phyloP scores from a whole-genome alignment of 2,329 filamentous ascomycete genomes.

The Pestalotiopsis sp. region DNA sequence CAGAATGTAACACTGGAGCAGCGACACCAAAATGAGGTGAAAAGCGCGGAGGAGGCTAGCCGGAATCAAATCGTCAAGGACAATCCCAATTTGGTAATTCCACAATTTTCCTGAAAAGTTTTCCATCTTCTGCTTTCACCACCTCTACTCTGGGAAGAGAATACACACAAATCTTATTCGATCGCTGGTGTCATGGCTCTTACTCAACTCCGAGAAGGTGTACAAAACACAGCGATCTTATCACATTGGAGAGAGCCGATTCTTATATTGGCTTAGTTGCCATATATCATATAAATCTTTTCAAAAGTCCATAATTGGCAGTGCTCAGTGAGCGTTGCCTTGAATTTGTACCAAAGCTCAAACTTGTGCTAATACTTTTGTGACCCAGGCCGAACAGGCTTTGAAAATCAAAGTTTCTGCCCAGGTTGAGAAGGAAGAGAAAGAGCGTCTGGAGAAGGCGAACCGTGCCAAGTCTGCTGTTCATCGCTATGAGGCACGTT shows the following conservation, averaged over 20 bases:
- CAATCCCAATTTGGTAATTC: constrained; percentile 59
- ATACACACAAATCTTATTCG: background rate
- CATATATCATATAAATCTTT: no score
- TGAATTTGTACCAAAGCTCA: background rate
- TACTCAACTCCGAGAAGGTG: background rate
- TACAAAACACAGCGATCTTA: no score
- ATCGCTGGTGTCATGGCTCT: background rate
- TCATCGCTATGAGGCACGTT: no score
- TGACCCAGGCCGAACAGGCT: constrained; percentile 45
- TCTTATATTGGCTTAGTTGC: background rate
- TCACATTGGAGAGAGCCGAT: background rate
- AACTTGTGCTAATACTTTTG: background rate
- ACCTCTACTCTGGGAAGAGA: background rate
- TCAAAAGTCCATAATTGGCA: background rate
- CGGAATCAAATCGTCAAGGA: constrained; percentile 57
- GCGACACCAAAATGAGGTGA: constrained; percentile 66
- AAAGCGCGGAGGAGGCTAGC: constrained; percentile 61
- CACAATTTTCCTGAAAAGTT: constrained; percentile 7
- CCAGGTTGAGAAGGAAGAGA: constrained; percentile 47
- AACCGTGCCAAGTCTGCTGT: no score
- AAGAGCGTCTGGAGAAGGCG: constrained; percentile 14
- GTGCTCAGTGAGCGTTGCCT: background rate
- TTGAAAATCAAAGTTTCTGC: constrained; percentile 64
- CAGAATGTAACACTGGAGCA: constrained; percentile 43
- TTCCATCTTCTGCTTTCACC: background rate